phyloP scores from a whole-genome alignment of 768 basidiomycete species.

The Suillus luteus region DNA sequence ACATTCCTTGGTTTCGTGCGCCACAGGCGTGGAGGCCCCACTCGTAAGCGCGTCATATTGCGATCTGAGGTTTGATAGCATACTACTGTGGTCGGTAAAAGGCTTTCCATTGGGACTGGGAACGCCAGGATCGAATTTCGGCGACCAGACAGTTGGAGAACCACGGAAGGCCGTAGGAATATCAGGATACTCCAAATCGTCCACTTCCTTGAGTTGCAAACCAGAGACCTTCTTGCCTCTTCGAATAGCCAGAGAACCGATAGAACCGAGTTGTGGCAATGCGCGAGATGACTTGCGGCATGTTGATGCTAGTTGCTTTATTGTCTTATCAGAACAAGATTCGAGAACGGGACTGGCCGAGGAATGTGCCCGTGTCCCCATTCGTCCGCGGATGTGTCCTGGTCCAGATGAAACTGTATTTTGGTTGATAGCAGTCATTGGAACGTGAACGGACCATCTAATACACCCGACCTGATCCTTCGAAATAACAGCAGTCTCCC shows the following conservation, averaged over 20 bases:
- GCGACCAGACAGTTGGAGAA: slow-evolving; percentile 35
- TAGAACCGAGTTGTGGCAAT: slow-evolving; percentile 13
- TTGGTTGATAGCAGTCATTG: neutral
- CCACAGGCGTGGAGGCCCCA: slow-evolving; percentile 18
- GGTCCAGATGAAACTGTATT: slow-evolving; percentile 6
- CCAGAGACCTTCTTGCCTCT: slow-evolving; percentile 38
- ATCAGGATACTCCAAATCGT: slow-evolving; percentile 38
- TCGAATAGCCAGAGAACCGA: slow-evolving; percentile 38
- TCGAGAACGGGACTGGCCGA: slow-evolving; percentile 4
- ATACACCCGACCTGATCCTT: neutral
- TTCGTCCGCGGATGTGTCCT: neutral
- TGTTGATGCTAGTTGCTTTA: neutral
- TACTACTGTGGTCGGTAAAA: slow-evolving; percentile 36
- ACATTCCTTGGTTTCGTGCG: slow-evolving; percentile 19
- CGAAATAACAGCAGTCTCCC: neutral
- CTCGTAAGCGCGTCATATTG: slow-evolving; percentile 32
- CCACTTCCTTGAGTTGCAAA: slow-evolving; percentile 27
- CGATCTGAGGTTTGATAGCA: slow-evolving; percentile 38
- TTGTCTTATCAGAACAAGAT: slow-evolving; percentile 7
- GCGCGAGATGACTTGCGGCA: slow-evolving; percentile 1
- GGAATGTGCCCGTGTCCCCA: neutral
- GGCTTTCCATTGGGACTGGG: slow-evolving; percentile 11
- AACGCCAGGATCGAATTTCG: slow-evolving; percentile 25
- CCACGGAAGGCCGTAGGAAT: slow-evolving; percentile 47
- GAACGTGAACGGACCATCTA: neutral